Base-by-base conservation (phyloP, 352 stramenopile species). In the Pythium monospermum region DNA sequence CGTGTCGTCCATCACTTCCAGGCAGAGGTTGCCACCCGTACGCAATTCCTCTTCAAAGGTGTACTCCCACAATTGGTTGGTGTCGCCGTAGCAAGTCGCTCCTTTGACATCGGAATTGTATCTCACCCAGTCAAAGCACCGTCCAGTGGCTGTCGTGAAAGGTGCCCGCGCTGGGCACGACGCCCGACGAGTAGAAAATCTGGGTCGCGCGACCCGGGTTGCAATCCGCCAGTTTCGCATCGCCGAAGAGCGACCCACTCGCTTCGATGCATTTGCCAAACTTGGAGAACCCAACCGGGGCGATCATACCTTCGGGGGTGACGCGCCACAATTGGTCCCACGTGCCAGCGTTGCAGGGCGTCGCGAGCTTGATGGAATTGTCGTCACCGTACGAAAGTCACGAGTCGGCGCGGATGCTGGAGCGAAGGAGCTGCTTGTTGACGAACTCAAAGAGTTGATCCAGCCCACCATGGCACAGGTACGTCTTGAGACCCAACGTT, bases 261-360 rank as follows among this genome's bases (percentile, higher is more conserved):
- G 31, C 46, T 10, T 53, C 10, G 16, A 53, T 33, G 26, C 47
- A 53, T 26, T 43, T 53, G 32, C 32, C 45, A 21, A 43, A 53
- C 33, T 45, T 53, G 33, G n/a, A 22, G 10, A 23, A 30, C n/a
- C 47, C 47, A 10, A 53, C 25, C 6, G 47, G 1, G 16, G 28
- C 28, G 36, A 53, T 37, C 5, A 25, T 22, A 26, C 36, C 47
- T 23, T 37, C 47, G 26, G 23, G 21, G 5, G 15, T 10, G 2
- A 26, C 33, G 10, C 45, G 45, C 45, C 47, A 53, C 16, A 35
- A 7, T 13, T 53, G 33, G 5, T 53, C 47, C 2, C 8, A 26
- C 25, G 8, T 22, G 18, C 22, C 47, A 21, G 8, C n/a, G n/a
- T n/a, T 22, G 15, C 45, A 52, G 12, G 21, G 3, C 7, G 32